Percentiles rank a stretch among this genome's conserved stretches.
Evolutionary conservation across 2,329 filamentous ascomycete species (phyloP).

Genomic region (Neonectria sp.): DNA sequence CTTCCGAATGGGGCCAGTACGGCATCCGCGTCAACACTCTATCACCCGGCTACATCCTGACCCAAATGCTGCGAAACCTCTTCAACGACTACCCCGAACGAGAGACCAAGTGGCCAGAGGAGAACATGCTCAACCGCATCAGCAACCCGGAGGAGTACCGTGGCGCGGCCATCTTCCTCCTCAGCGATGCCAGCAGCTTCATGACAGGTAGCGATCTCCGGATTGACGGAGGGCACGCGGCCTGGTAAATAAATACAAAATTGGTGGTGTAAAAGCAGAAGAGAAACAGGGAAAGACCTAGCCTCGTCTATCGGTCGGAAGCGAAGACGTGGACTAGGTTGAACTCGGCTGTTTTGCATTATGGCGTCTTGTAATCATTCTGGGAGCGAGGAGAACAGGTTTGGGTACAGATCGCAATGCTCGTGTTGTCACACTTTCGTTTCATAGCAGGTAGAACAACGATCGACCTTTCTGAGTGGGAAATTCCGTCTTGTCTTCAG

Average conservation of each 20-base stretch:
- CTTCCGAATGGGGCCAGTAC: constrained; percentile 79
- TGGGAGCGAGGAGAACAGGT: constrained; percentile 36
- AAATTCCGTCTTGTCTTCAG: neutral
- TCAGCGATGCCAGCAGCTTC: constrained; percentile 79
- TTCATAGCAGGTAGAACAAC: constrained; percentile 22
- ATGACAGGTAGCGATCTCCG: constrained; percentile 82
- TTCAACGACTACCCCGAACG: constrained; percentile 83
- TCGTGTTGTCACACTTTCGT: constrained; percentile 20
- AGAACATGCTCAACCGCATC: constrained; percentile 86
- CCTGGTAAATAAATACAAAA: constrained; percentile 62
- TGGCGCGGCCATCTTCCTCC: constrained; percentile 80
- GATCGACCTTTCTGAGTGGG: constrained; percentile 9
- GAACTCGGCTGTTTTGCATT: constrained; percentile 22
- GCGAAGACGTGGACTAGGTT: constrained; percentile 8
- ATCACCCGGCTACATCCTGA: constrained; percentile 85
- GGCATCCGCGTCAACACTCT: constrained; percentile 87
- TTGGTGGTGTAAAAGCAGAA: neutral
- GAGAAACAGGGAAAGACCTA: constrained; percentile 4
- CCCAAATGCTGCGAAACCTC: constrained; percentile 86
- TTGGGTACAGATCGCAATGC: constrained; percentile 36
- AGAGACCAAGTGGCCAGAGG: constrained; percentile 78
- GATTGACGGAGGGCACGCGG: constrained; percentile 79
- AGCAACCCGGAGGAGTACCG: constrained; percentile 79
- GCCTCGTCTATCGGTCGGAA: constrained; percentile 19
- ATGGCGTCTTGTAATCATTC: constrained; percentile 35